Conservation (phyloP, 441 rosid species). For the Populus tomentosa region DNA sequence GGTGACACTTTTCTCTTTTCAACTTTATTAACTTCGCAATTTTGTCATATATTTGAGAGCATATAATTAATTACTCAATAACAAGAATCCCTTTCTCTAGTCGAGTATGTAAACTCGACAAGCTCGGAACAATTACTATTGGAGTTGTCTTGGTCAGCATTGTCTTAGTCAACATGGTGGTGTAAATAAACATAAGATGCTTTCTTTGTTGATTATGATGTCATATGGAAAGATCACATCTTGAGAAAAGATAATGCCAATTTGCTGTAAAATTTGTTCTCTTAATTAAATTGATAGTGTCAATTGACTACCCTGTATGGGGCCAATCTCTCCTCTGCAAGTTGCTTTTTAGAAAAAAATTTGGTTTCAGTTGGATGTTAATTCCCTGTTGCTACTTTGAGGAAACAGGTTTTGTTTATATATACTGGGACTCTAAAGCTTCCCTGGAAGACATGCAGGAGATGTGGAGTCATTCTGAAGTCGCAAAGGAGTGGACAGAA, state of each 20-base stretch:
- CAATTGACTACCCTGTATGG: background rate
- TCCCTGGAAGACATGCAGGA: constrained; percentile 80
- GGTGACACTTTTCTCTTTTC: background rate
- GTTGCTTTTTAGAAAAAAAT: background rate
- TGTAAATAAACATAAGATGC: background rate
- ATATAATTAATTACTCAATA: background rate
- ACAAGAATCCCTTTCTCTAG: background rate
- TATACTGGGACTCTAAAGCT: constrained; percentile 61
- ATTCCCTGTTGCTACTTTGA: constrained; percentile 5
- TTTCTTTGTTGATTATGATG: background rate
- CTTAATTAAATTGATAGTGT: background rate
- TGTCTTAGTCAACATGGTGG: background rate
- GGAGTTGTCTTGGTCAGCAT: background rate
- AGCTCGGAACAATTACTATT: background rate
- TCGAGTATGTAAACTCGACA: background rate
- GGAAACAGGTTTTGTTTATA: constrained; percentile 37
- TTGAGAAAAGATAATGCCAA: background rate
- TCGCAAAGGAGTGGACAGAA: constrained; percentile 71
- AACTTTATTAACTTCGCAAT: background rate
- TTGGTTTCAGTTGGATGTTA: background rate
- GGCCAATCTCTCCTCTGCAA: background rate
- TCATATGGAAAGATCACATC: background rate
- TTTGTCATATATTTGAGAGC: background rate
- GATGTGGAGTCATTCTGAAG: constrained; percentile 71
- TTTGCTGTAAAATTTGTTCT: no score